phyloP scores from a whole-genome alignment of 495 filamentous ascomycete genomes.

The Trichoderma erinaceum region DNA sequence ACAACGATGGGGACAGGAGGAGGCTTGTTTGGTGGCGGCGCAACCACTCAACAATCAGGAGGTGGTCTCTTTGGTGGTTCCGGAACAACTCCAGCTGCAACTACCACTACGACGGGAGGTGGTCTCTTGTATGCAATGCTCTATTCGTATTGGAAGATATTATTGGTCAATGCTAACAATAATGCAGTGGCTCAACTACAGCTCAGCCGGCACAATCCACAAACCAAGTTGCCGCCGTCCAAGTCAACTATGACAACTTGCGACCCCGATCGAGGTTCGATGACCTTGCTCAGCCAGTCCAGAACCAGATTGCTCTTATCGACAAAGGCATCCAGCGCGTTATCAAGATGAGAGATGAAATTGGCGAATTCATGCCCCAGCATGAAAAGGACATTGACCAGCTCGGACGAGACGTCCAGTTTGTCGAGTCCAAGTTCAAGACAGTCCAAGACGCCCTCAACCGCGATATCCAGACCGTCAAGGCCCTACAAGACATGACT shows the following conservation, averaged over 20 bases:
- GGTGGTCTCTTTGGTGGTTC: slow-evolving; percentile 30
- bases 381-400: slow-evolving; percentile 58
- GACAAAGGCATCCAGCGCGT: slow-evolving; percentile 68
- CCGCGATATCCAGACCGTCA: slow-evolving; percentile 66
- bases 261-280: slow-evolving; percentile 82
- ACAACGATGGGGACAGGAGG: slow-evolving; percentile 26
- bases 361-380: slow-evolving; percentile 55
- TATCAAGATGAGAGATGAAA: slow-evolving; percentile 51
- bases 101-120: slow-evolving; percentile 31
- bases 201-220: slow-evolving; percentile 37
- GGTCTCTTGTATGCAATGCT: slow-evolving; percentile 46
- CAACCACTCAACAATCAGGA: slow-evolving; percentile 16
- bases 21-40: slow-evolving; percentile 26
- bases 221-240: slow-evolving; percentile 58
- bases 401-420: slow-evolving; percentile 68
- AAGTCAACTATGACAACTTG: slow-evolving; percentile 68
- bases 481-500: slow-evolving; percentile 56
- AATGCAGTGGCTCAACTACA: slow-evolving; percentile 31
- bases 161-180: neutral
- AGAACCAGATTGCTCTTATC: slow-evolving; percentile 64
- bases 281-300: slow-evolving; percentile 78
- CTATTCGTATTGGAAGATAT: neutral
- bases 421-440: slow-evolving; percentile 64
- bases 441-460: slow-evolving; percentile 66
- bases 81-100: slow-evolving; percentile 24